Conservation (phyloP, 78 protist genomes). For the Anaeramoeba flamelloides region DNA sequence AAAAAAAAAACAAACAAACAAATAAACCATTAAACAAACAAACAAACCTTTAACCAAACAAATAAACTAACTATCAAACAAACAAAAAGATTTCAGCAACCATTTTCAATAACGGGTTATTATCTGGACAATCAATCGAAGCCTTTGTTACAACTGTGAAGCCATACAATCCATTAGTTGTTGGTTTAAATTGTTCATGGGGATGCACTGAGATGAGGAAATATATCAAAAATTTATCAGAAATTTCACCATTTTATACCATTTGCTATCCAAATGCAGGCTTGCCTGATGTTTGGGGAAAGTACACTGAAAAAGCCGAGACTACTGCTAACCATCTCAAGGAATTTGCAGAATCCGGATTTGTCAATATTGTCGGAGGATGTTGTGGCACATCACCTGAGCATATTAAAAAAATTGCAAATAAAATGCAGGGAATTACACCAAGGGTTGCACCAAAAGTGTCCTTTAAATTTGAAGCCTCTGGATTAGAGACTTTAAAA, state of each 20-base stretch:
- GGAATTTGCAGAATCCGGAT: slow-evolving; percentile 55
- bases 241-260: slow-evolving; percentile 14
- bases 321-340: slow-evolving; percentile 35
- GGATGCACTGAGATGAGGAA: slow-evolving; percentile 83
- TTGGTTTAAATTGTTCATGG: slow-evolving; percentile 93
- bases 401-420: slow-evolving; percentile 69
- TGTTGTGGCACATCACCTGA: slow-evolving; percentile 93
- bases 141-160: neutral
- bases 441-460: slow-evolving; percentile 11
- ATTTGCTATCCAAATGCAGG: slow-evolving; percentile 39
- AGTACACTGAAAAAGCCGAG: slow-evolving; percentile 76
- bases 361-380: slow-evolving; percentile 84
- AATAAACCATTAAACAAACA: too few species aligned
- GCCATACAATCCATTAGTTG: slow-evolving; percentile 29
- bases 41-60: too few species aligned
- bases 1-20: too few species aligned
- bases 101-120: slow-evolving; percentile 69
- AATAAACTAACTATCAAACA: neutral
- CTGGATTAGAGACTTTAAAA: slow-evolving; percentile 66
- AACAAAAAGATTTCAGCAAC: slow-evolving; percentile 65
- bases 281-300: slow-evolving; percentile 87
- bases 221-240: slow-evolving; percentile 27
- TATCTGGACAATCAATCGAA: slow-evolving; percentile 54
- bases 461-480: slow-evolving; percentile 16
- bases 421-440: neutral